Evolutionary conservation across 2,329 filamentous ascomycete species (phyloP), one percentile per base, ranked within the genome.

Genomic region (Penicillium paneum): DNA sequence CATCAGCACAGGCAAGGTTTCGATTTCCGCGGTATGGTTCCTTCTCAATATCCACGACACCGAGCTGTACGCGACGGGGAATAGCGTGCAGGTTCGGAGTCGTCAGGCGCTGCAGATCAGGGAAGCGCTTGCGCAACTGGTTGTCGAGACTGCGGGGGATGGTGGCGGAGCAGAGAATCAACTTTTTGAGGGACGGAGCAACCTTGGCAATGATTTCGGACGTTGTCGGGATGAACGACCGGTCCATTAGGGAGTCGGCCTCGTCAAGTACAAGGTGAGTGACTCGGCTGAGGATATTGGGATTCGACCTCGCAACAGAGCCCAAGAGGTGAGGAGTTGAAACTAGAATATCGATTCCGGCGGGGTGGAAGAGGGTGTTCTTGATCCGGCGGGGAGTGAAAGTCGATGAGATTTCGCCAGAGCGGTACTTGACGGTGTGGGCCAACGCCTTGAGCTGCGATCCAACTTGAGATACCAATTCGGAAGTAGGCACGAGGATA

Each of bases 41-140:
- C 63, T 89, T 90, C 61, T 93, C 87, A 13, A 95, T 89, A 67
- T 99, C 92, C 28, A 99, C 85, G 34, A 97, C 91, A 54, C 91
- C 91, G 5, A 99, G 85, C 71, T 97, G 93, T 0, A 99, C 92
- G 63, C 94, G 87, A 39, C 94, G 87, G 3, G 94, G 94, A 63
- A 99, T 96, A 55, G 94, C 91, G 74, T 99, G 94, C 0, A 99
- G 82, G 68, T 97, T 97, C 0, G 94, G 94, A 0, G 94, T 99
- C 1, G 93, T 93, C 59, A 99, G 86, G 57, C 94, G 88, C 42
- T 81, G 79, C 76, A 96, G 91, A 63, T 89, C 81, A 0, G 94
- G 93, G 72, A 92, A 97, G 59, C 87, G 86, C 58, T 85, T 83
- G 49, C 84, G 83, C n/a, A 99, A 82, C 71, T 89, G 91, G 61